Conservation (phyloP, 1,284 basidiomycete species). For the Apiotrichum mycotoxinovorans region DNA sequence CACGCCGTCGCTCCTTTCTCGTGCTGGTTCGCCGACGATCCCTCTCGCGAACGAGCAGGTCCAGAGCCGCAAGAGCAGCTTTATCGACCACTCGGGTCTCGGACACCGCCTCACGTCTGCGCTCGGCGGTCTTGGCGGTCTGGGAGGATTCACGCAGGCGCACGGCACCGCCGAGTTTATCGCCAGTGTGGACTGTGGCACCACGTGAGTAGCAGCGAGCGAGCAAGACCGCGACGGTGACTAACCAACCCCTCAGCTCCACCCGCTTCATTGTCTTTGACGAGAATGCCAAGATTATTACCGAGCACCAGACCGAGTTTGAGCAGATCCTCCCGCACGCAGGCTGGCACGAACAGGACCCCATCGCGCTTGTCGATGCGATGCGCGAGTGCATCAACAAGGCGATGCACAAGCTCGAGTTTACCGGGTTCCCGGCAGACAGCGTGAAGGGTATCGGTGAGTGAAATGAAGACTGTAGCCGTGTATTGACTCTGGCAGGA, state of each 20-base stretch:
- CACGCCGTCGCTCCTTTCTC: conserved; percentile 45
- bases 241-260: conserved; percentile 58
- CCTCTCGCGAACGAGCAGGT: conserved; percentile 42
- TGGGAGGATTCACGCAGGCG: conserved; percentile 29
- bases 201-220: conserved; percentile 64
- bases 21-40: conserved; percentile 47
- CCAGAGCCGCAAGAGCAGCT: conserved; percentile 14
- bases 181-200: conserved; percentile 85
- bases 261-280: conserved; percentile 94
- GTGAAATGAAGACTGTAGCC: conserved; percentile 20
- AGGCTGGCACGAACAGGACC: conserved; percentile 96
- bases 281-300: conserved; percentile 79
- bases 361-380: conserved; percentile 73
- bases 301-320: conserved; percentile 83
- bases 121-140: conserved; percentile 22
- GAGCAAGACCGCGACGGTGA: no score
- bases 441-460: conserved; percentile 88
- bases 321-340: conserved; percentile 86
- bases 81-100: not conserved
- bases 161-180: conserved; percentile 62
- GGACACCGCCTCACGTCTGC: not conserved
- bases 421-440: conserved; percentile 64
- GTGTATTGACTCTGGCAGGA: not conserved
- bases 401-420: conserved; percentile 69
- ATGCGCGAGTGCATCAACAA: conserved; percentile 74